Evolutionary conservation across 139 green algal genomes (phyloP), one percentile per base, ranked within the genome.

Genomic region (Tetradesmus obliquus): DNA sequence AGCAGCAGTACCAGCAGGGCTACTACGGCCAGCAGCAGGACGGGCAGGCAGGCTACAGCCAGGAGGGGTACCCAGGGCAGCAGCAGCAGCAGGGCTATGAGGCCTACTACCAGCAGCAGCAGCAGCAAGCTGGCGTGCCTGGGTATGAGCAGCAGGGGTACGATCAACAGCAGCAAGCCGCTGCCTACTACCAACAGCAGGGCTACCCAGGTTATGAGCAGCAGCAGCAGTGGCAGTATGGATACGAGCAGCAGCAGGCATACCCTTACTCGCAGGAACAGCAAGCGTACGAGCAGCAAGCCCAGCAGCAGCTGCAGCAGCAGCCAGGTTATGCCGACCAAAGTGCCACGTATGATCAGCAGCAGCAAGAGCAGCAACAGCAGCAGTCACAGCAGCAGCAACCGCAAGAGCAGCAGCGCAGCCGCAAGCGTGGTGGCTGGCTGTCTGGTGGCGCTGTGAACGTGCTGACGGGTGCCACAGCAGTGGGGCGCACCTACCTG

Each of bases 381-480:
- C 79, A 87, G 55, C 72, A 72, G 72, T 19, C 12, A 22, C 62
- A 84, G 74, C 87, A 84, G 69, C 86, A 83, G 86, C 76, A 69
- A 45, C 76, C 10, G 81, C 81, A 58, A 24, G 66, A 76, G 66
- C 20, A 45, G 82, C 82, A 72, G 82, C 82, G 19, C 82, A 17
- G n/a, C 19, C 86, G 86, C 9, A 90, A 90, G 86, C 60, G 62
- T 6, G 87, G 72, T 19, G 88, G 88, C 15, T 91, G 88, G 88
- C 76, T 91, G 76, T 79, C 88, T 71, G 88, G 88, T 79, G 57
- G 71, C n/a, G 74, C 76, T 22, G 88, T 86, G 17, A 91, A 10
- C 45, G 88, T 91, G 88, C 81, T 91, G 76, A 81, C 22, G 2
- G 88, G 88, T 4, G 88, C 88, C 53, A 85, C 88, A 24, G 76